Percentiles rank a stretch among this genome's conserved stretches.
phyloP scores from a whole-genome alignment of 108 stramenopile genomes.

The Mediolabrus comicus region DNA sequence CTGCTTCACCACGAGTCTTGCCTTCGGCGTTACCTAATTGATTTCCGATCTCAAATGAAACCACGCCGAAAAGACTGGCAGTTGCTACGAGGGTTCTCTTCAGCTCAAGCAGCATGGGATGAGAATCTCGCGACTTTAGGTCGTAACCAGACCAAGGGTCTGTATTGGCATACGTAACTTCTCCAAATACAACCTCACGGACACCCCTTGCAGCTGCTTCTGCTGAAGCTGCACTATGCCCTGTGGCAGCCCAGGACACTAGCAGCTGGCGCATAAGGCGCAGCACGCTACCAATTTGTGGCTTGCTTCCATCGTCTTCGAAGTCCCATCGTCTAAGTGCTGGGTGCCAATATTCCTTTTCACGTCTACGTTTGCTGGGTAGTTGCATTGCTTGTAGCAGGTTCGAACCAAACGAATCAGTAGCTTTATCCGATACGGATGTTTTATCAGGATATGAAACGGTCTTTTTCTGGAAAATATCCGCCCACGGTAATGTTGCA shows the following conservation, averaged over 20 bases:
- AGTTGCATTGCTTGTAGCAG: conserved; percentile 74
- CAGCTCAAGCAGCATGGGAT: conserved; percentile 74
- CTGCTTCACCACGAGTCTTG: conserved; percentile 24
- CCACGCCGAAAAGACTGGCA: conserved; percentile 68
- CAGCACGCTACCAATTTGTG: conserved; percentile 53
- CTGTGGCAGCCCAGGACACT: conserved; percentile 85
- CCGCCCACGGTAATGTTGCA: conserved; percentile 11
- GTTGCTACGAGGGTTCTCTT: conserved; percentile 69
- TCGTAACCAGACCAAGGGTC: conserved; percentile 81
- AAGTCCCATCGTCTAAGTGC: conserved; percentile 83
- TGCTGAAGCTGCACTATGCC: conserved; percentile 77
- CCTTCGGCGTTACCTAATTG: conserved; percentile 45
- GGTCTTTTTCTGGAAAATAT: conserved; percentile 11
- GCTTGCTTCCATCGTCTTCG: conserved; percentile 51
- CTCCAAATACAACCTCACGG: conserved; percentile 76
- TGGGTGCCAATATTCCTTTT: conserved; percentile 58
- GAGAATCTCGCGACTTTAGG: conserved; percentile 50
- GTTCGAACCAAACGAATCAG: conserved; percentile 68
- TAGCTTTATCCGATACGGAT: conserved; percentile 45
- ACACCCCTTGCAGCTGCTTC: conserved; percentile 74
- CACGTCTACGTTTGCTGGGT: conserved; percentile 39
- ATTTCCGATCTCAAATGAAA: conserved; percentile 37
- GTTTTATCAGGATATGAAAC: conserved; percentile 22
- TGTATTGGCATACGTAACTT: conserved; percentile 48
- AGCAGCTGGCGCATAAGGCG: conserved; percentile 78